A percentile compares a stretch with the other conserved stretches of the same genome.
Evolutionary conservation across 345 rosid species (phyloP).

Genomic region (Psidium guajava): DNA sequence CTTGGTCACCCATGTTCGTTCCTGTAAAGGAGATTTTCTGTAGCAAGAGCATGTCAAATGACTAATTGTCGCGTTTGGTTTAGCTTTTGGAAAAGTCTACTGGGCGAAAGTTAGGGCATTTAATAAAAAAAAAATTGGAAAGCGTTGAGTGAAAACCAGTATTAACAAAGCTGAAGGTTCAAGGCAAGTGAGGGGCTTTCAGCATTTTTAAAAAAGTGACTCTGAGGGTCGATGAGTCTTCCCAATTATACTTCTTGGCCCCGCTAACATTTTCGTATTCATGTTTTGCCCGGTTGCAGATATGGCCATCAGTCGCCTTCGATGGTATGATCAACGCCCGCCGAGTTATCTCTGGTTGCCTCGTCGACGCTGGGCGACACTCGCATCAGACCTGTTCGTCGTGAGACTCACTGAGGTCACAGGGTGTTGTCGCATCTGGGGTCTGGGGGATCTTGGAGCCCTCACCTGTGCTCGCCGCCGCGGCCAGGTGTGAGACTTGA

Average conservation of each 20-base stretch:
- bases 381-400: not conserved
- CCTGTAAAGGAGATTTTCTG: not conserved
- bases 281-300: not conserved
- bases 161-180: not conserved
- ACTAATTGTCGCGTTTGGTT: not conserved
- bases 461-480: not conserved
- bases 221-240: not conserved
- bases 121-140: not conserved
- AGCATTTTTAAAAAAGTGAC: not conserved
- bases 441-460: not conserved
- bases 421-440: not conserved
- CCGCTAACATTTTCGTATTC: not conserved
- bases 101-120: not conserved
- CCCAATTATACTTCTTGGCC: not conserved
- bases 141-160: not conserved
- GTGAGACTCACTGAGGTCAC: no score
- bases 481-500: not conserved
- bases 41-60: not conserved
- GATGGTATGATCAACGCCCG: not conserved
- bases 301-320: not conserved
- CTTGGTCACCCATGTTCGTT: not conserved
- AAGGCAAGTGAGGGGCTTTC: not conserved
- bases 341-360: not conserved
- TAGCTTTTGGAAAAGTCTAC: not conserved
- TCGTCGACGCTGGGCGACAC: not conserved